A percentile compares a stretch with the other conserved stretches of the same genome.
Evolutionary conservation across 768 basidiomycete genomes (phyloP).

Genomic region (Hysterangium stoloniferum): DNA sequence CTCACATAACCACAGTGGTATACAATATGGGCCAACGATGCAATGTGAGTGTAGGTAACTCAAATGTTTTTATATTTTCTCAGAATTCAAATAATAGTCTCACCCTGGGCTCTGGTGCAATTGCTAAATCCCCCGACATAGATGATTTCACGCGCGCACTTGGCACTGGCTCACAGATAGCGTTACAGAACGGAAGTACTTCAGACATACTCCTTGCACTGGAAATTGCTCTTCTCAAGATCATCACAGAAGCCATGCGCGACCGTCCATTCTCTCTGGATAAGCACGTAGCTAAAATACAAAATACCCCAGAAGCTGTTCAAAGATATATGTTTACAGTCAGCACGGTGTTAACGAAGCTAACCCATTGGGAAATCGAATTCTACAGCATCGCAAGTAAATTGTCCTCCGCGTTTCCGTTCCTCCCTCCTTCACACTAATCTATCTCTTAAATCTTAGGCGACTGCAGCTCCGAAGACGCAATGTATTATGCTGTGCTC

Average conservation of each 20-base stretch:
- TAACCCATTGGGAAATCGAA: conserved; percentile 11
- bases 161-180: conserved; percentile 3
- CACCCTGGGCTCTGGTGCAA: conserved; percentile 2
- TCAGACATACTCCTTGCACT: conserved; percentile 5
- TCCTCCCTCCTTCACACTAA: too few relatives aligned
- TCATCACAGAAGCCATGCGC: conserved; percentile 5
- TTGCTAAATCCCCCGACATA: not conserved
- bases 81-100: too few relatives aligned
- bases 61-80: too few relatives aligned
- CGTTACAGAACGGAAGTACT: not conserved
- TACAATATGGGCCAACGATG: conserved; percentile 8
- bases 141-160: not conserved
- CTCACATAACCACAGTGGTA: conserved; percentile 7
- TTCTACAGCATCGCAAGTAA: conserved; percentile 1
- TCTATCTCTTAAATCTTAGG: too few relatives aligned
- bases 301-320: not conserved
- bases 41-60: conserved; percentile 8
- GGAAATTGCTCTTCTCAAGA: conserved; percentile 1
- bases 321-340: not conserved
- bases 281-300: too few relatives aligned
- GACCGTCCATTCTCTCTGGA: not conserved
- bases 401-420: not conserved
- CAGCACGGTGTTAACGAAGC: not conserved
- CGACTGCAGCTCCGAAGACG: not conserved
- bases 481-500: not conserved